Conservation (phyloP, 78 protist genomes). For the slime mould (Dictyostelium discoideum) region DNA sequence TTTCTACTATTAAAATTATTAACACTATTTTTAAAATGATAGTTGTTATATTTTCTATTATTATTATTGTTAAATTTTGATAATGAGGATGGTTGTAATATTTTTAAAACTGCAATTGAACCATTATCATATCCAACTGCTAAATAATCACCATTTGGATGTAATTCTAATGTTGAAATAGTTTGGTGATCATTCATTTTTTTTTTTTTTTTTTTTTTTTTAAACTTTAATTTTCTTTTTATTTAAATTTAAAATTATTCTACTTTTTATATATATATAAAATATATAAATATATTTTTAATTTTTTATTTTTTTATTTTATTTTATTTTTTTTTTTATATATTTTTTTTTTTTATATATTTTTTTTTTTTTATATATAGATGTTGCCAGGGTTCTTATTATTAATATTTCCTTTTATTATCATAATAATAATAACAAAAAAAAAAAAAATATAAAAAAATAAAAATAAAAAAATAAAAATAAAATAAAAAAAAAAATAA, state of each 20-base stretch:
- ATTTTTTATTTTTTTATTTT: too few species aligned
- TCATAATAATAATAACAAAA: neutral
- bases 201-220: neutral
- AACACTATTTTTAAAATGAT: neutral
- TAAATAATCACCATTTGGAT: slow-evolving; percentile 14
- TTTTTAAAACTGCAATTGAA: slow-evolving; percentile 35
- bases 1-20: neutral
- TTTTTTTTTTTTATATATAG: too few species aligned
- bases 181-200: neutral
- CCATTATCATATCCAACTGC: slow-evolving; percentile 71
- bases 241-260: too few species aligned
- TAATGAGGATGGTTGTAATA: neutral
- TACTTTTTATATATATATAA: too few species aligned
- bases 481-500: too few species aligned
- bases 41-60: neutral
- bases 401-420: neutral
- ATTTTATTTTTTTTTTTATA: too few species aligned
- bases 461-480: too few species aligned
- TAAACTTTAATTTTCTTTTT: too few species aligned
- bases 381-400: neutral
- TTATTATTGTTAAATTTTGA: neutral
- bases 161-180: slow-evolving; percentile 43
- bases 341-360: too few species aligned
- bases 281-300: too few species aligned
- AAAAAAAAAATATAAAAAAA: too few species aligned